These are phyloP conservation scores for Chrysanthemum seticuspe DNA, from an alignment of 129 eudicot genomes.

Conservation along the genomic window DNA sequence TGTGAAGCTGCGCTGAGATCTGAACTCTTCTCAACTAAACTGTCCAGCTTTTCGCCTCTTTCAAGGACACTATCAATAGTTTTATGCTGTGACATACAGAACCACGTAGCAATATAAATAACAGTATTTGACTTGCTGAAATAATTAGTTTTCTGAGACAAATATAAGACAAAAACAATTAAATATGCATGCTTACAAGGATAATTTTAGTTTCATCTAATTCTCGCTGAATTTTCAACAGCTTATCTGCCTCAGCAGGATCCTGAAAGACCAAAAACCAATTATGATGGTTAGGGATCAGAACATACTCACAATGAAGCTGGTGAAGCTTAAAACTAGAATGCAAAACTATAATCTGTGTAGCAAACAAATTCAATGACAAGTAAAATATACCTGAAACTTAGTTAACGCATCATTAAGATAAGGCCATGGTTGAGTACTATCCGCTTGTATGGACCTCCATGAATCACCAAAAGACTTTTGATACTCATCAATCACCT, in stretches of 20 bases:
- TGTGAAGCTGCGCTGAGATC: slow-evolving; percentile 95
- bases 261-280: slow-evolving; percentile 43
- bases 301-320: no score
- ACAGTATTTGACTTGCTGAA: neutral
- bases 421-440: slow-evolving; percentile 81
- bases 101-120: neutral
- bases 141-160: neutral
- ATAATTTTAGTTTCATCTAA: slow-evolving; percentile 97
- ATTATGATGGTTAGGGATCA: neutral
- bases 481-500: slow-evolving; percentile 87
- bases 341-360: neutral
- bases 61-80: slow-evolving; percentile 92
- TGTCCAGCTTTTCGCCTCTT: slow-evolving; percentile 91
- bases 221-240: slow-evolving; percentile 86
- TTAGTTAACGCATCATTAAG: slow-evolving; percentile 74
- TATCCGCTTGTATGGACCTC: slow-evolving; percentile 71
- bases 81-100: slow-evolving; percentile 65
- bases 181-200: slow-evolving; percentile 54
- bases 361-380: neutral
- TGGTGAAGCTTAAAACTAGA: neutral
- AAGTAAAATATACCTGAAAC: slow-evolving; percentile 58
- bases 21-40: slow-evolving; percentile 94
- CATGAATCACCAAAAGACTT: slow-evolving; percentile 88
- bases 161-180: neutral
- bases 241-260: slow-evolving; percentile 95